These are phyloP conservation scores for Colletotrichum tofieldiae DNA, from an alignment of 2,329 filamentous ascomycete species.

Conservation along the genomic window DNA sequence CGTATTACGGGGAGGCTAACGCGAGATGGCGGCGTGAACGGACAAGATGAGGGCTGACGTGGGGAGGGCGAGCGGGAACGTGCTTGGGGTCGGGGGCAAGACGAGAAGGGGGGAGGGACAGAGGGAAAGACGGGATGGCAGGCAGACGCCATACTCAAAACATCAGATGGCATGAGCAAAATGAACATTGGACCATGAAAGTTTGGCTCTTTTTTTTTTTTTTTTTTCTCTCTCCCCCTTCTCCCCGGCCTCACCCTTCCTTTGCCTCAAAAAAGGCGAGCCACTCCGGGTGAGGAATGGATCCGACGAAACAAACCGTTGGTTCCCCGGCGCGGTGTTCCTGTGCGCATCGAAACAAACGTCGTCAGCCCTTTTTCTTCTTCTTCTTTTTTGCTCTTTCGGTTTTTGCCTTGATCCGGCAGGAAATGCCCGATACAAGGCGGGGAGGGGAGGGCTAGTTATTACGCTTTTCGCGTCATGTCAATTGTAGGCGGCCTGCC, in stretches of 20 bases:
- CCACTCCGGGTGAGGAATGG: not conserved
- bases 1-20: not conserved
- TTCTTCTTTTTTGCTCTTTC: not conserved
- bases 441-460: not conserved
- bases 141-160: conserved; percentile 6
- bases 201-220: not conserved
- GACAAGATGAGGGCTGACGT: not conserved
- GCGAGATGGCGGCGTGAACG: conserved; percentile 1
- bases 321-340: not conserved
- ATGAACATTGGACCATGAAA: not conserved
- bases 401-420: not conserved
- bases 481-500: not conserved
- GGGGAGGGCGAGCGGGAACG: not conserved
- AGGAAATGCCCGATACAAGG: not conserved
- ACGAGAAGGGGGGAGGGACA: not conserved
- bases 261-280: not conserved
- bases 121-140: not conserved
- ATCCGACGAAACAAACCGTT: not conserved
- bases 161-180: conserved; percentile 16
- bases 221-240: not conserved
- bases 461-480: conserved; percentile 1
- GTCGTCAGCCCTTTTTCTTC: not conserved
- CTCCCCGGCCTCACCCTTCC: not conserved
- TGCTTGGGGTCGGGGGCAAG: not conserved
- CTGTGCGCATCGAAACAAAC: not conserved